Base-by-base conservation (phyloP, 441 rosid species). In the Syzygium syzygioides region DNA sequence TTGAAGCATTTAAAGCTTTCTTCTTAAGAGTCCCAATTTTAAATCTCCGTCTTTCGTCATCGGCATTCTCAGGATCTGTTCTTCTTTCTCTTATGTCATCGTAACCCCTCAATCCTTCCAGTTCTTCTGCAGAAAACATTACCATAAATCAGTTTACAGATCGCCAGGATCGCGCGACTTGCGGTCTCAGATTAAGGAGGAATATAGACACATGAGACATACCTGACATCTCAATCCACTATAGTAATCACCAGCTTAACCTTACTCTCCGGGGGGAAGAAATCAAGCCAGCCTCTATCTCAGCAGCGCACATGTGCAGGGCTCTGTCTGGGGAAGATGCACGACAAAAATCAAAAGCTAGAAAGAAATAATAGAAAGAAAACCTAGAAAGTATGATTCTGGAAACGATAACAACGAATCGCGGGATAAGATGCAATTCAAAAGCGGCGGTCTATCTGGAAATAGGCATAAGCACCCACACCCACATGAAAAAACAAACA, bases 1-100 rank as follows among this genome's bases (percentile, higher is more conserved):
- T 98, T 0, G 99, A 98, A 88, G 99, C 99, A 91, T 93, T 93
- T 55, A 98, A 88, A 4, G 99, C 99, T 93, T 97, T 98, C 93
- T 97, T 98, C 94, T 91, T 98, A 86, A 98, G 93, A 92, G 88
- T 94, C 71, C 99, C 98, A 68, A 98, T 97, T 89, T 95, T 98
- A 0, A 97, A 98, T 89, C 95, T 92, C 53, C 99, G 86, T 52
- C 98, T 95, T 89, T 97, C 99, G 34, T 96, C 97, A 88, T 98
- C 99, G 12, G 96, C 93, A 92, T 93, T 91, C 88, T 97, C 97
- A 90, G 94, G 95, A 88, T 97, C 98, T 23, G 95, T 95, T 92
- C 96, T 96, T 92, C 97, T 93, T 90, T 96, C 98, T 91, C 97
- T 93, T 76, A 88, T 86, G 88, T 96, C 99, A 53, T 96, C 98